These are phyloP conservation scores for Chenopodium berlandieri DNA, from an alignment of 148 eudicot species.

Conservation along the genomic window DNA sequence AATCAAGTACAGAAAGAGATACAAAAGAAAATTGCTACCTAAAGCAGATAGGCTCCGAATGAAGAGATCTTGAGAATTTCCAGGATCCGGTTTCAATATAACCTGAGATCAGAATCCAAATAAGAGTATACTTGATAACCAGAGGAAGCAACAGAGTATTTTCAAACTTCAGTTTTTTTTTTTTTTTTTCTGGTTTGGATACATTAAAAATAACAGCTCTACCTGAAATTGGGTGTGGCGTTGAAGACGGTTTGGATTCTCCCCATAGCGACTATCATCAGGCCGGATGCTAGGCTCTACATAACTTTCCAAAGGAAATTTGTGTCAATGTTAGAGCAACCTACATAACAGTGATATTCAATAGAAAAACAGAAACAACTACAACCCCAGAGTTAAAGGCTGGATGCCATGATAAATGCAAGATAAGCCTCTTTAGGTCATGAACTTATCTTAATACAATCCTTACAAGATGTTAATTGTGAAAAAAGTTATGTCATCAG, in stretches of 20 bases:
- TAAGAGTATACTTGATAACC: constrained; percentile 1
- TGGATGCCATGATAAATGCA: not conserved
- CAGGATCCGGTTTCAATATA: constrained; percentile 98
- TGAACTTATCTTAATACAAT: not conserved
- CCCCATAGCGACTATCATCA: constrained; percentile 99
- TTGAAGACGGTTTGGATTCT: constrained; percentile 99
- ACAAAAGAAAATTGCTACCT: constrained; percentile 42
- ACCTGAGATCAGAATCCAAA: constrained; percentile 51
- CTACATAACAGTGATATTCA: not conserved
- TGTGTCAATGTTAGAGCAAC: constrained; percentile 26
- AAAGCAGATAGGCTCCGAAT: constrained; percentile 86
- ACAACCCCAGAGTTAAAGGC: not conserved
- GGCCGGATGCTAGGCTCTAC: constrained; percentile 98
- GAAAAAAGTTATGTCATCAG: not conserved
- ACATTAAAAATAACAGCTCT: constrained; percentile 7
- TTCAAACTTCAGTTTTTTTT: not conserved
- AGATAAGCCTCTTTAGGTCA: not conserved
- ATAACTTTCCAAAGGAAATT: constrained; percentile 57
- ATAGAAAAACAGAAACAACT: constrained; percentile 9
- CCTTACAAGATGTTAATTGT: not conserved
- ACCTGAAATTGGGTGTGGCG: constrained; percentile 99
- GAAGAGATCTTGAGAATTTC: constrained; percentile 97
- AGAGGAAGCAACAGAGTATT: not conserved
- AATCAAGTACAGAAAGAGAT: not conserved
- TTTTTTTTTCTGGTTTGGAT: not conserved